Conservation (phyloP, 352 stramenopile species). For the Phytopythium ostracodes region DNA sequence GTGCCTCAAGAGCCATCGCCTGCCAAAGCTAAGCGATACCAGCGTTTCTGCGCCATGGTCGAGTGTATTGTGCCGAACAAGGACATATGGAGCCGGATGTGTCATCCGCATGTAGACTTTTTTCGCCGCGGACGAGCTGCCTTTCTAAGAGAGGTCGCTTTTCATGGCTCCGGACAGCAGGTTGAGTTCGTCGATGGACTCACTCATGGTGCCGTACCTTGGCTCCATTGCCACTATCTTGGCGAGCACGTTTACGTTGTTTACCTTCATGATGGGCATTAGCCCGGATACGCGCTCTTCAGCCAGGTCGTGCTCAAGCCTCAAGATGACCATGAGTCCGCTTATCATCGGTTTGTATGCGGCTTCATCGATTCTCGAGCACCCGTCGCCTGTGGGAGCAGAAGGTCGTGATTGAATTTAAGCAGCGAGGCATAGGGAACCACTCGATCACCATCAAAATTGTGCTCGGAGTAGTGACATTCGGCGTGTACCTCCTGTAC, state of each 20-base stretch:
- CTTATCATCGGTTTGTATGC: neutral
- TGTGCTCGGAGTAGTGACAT: neutral
- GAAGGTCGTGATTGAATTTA: slow-evolving; percentile 4
- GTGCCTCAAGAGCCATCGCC: neutral
- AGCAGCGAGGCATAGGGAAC: neutral
- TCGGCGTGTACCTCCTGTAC: neutral
- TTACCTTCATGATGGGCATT: neutral
- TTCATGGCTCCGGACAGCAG: neutral
- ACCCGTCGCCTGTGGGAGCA: slow-evolving; percentile 4
- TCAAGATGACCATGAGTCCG: too few relatives aligned
- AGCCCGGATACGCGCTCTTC: too few relatives aligned
- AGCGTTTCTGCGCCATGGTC: slow-evolving; percentile 1
- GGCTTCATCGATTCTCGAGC: too few relatives aligned
- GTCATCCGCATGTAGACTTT: neutral
- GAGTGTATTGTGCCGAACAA: neutral
- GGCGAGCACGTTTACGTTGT: slow-evolving; percentile 1
- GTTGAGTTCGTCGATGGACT: neutral
- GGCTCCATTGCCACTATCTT: neutral
- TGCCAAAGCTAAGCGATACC: neutral
- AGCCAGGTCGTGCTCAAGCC: too few relatives aligned
- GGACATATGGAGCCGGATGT: neutral
- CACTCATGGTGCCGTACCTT: neutral
- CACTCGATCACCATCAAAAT: neutral
- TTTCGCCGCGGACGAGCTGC: slow-evolving; percentile 4
- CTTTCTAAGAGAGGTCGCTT: slow-evolving; percentile 1